Evolutionary conservation across 1,139 yeast genomes (phyloP).

Genomic region (Diutina pseudorugosa): DNA sequence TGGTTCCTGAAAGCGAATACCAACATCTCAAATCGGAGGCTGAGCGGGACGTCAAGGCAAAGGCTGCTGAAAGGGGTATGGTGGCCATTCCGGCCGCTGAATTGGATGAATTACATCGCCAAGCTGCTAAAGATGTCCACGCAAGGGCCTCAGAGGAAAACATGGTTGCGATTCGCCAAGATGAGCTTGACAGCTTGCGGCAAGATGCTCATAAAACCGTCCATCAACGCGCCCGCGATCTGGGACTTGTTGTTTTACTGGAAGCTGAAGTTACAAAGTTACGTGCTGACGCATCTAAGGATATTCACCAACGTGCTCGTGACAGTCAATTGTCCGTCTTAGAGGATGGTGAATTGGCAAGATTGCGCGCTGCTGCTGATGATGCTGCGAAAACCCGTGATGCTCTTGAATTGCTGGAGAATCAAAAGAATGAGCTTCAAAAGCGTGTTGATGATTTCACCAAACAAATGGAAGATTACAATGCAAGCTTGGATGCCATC

Average conservation of each 20-base stretch:
- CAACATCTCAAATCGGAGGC: background rate
- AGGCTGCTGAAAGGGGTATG: conserved; percentile 3
- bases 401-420: background rate
- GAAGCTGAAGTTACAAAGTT: background rate
- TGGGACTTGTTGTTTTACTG: background rate
- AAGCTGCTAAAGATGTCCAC: background rate
- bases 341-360: background rate
- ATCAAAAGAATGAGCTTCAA: background rate
- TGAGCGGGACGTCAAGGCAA: conserved; percentile 1
- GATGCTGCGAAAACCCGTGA: background rate
- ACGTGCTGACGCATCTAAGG: background rate
- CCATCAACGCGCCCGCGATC: conserved; percentile 4
- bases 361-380: background rate
- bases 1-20: background rate
- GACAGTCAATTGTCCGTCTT: background rate
- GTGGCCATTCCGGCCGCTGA: conserved; percentile 1
- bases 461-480: background rate
- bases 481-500: background rate
- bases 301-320: background rate
- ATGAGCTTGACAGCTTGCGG: conserved; percentile 11
- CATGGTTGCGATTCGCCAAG: conserved; percentile 14
- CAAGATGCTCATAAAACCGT: conserved; percentile 4
- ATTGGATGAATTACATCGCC: conserved; percentile 1
- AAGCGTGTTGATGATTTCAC: background rate
- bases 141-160: conserved; percentile 16